Evolutionary conservation across 768 basidiomycete species (phyloP), one percentile per base, ranked within the genome.

Genomic region (Dendrothele bispora): DNA sequence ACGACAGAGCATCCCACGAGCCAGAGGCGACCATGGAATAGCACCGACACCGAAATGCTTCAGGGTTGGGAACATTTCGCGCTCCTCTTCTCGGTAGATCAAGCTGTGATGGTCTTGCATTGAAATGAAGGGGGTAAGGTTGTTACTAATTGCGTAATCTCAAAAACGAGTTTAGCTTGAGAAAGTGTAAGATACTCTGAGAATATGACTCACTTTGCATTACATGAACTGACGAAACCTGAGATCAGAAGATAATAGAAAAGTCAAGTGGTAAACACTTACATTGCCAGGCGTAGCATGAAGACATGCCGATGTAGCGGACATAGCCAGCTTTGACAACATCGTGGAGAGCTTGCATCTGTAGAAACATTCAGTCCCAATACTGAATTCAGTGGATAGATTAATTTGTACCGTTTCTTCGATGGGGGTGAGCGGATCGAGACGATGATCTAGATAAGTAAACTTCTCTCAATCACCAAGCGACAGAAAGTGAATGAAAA

Each of bases 301-400:
- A 79, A 17, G 71, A 73, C 76, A 80, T 81, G 29, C 80, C 80
- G 25, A 82, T 72, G 54, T 81, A 84, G 27, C 83, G 70, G 18
- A 77, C 83, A 46, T 79, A 78, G 5, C 84, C 84, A 2, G 78
- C 77, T 52, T 83, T 61, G 4, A 86, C 81, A n/a, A 86, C 77
- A 49, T 85, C 84, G 45, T 85, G 80, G 21, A 85, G 68, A 5
- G 83, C 83, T 72, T 80, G 75, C 83, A 86, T 84, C 78, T 79
- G 42, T 22, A 29, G 11, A 26, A 20, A n/a, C n/a, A n/a, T n/a
- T n/a, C n/a, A n/a, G n/a, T n/a, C n/a, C n/a, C n/a, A n/a, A n/a
- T n/a, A n/a, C n/a, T n/a, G n/a, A n/a, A n/a, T n/a, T n/a, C n/a
- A n/a, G n/a, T 12, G 20, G 7, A 24, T 14, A 3, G 17, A n/a